A percentile compares a stretch with the other conserved stretches of the same genome.
phyloP scores from a whole-genome alignment of 768 basidiomycete species.

The Suillus subaureus region DNA sequence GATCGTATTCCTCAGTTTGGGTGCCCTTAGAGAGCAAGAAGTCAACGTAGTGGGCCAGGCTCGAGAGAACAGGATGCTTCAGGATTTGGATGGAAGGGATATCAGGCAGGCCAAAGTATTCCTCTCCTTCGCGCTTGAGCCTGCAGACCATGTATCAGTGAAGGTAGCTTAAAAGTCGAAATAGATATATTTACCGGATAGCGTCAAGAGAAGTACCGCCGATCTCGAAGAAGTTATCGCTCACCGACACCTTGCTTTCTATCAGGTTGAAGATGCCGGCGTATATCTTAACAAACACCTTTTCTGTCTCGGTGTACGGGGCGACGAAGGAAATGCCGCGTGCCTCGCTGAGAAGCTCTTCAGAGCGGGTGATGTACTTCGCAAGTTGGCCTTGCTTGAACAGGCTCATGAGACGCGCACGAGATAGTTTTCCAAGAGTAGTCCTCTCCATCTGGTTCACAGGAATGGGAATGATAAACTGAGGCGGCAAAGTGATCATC shows the following conservation, averaged over 20 bases:
- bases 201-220: conserved; percentile 45
- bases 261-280: conserved; percentile 34
- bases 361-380: conserved; percentile 30
- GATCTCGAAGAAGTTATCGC: conserved; percentile 42
- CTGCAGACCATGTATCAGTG: conserved; percentile 4
- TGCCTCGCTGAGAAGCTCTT: conserved; percentile 24
- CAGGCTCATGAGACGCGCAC: conserved; percentile 36
- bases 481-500: conserved; percentile 37
- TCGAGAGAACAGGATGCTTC: conserved; percentile 33
- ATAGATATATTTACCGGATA: conserved; percentile 18
- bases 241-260: conserved; percentile 23
- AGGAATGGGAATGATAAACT: conserved; percentile 41
- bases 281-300: conserved; percentile 31
- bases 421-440: conserved; percentile 46
- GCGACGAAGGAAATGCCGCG: conserved; percentile 25
- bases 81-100: conserved; percentile 42
- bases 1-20: too few species aligned
- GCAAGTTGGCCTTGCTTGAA: conserved; percentile 39
- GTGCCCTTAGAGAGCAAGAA: conserved; percentile 29
- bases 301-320: conserved; percentile 28
- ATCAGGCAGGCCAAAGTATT: conserved; percentile 31
- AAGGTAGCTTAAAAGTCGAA: background rate
- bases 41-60: conserved; percentile 33
- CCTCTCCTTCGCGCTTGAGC: conserved; percentile 31
- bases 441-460: conserved; percentile 42